phyloP scores from a whole-genome alignment of 2,329 filamentous ascomycete genomes.

The Zasmidium cellare region DNA sequence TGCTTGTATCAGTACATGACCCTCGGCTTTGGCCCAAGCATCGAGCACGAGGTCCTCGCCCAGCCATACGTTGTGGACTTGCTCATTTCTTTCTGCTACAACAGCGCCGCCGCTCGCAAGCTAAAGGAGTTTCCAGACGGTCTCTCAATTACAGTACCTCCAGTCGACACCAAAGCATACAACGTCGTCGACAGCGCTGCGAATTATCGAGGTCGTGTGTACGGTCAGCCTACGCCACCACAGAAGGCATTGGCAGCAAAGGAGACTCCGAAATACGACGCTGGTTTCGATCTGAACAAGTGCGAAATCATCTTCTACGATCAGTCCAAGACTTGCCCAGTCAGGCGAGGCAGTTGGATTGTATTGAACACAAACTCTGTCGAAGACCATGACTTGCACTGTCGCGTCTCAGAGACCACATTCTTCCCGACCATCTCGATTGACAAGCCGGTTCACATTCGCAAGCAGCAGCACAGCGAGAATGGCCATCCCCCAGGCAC shows the following conservation, averaged over 20 bases:
- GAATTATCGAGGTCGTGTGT: neutral
- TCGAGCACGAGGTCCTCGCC: conserved; percentile 79
- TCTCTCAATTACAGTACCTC: conserved; percentile 56
- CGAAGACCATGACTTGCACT: conserved; percentile 43
- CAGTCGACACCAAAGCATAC: conserved; percentile 22
- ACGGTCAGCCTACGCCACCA: neutral
- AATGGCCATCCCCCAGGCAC: neutral
- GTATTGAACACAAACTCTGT: conserved; percentile 23
- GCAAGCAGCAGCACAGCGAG: neutral
- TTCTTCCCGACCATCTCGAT: conserved; percentile 47
- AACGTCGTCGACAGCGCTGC: conserved; percentile 4
- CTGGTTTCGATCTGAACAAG: conserved; percentile 36
- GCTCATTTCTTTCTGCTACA: conserved; percentile 78
- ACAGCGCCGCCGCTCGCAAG: conserved; percentile 46
- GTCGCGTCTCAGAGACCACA: conserved; percentile 49
- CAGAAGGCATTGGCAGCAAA: neutral
- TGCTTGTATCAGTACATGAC: conserved; percentile 88
- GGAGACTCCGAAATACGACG: conserved; percentile 18
- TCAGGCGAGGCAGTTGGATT: conserved; percentile 56
- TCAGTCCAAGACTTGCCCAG: conserved; percentile 27
- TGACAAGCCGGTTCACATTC: conserved; percentile 24
- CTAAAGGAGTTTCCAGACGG: conserved; percentile 59
- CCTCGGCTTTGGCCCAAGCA: conserved; percentile 79
- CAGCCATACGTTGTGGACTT: conserved; percentile 84
- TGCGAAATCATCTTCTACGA: conserved; percentile 46